Percentiles rank a stretch among this genome's conserved stretches.
phyloP scores from a whole-genome alignment of 1,284 basidiomycete genomes.

The Phellinidium pouzarii region DNA sequence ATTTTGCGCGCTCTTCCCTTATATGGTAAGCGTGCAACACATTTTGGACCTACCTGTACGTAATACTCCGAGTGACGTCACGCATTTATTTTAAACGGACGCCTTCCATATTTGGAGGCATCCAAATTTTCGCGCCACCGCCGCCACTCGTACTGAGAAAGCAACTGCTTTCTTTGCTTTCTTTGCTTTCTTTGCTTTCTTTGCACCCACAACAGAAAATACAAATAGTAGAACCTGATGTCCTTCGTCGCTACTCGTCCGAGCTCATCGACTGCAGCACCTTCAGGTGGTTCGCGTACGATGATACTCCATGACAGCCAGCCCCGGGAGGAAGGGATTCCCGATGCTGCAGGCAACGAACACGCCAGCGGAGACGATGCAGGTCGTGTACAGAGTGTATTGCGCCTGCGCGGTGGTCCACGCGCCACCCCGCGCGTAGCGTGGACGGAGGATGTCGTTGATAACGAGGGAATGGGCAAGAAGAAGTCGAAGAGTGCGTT shows the following conservation, averaged over 20 bases:
- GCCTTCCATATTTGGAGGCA: background rate
- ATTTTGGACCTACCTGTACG: too few species aligned
- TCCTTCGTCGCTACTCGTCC: constrained; percentile 1
- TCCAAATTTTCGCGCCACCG: background rate
- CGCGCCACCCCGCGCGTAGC: constrained; percentile 48
- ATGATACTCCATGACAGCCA: constrained; percentile 41
- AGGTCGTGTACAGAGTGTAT: constrained; percentile 34
- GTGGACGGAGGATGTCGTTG: constrained; percentile 77
- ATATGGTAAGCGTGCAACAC: too few species aligned
- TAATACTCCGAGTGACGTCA: background rate
- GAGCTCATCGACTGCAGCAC: constrained; percentile 31
- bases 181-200: too few species aligned
- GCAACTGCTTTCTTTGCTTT: too few species aligned
- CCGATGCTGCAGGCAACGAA: constrained; percentile 20
- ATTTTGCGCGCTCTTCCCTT: too few species aligned
- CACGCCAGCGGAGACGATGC: constrained; percentile 20
- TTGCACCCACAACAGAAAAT: too few species aligned
- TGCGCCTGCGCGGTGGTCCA: constrained; percentile 48
- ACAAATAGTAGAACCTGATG: constrained; percentile 1
- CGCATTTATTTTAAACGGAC: background rate
- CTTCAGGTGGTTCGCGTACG: constrained; percentile 52
- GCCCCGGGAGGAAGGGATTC: constrained; percentile 28
- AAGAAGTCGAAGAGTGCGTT: constrained; percentile 84
- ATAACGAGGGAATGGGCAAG: constrained; percentile 74
- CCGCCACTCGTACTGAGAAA: too few species aligned